Conservation (phyloP, 2,329 filamentous ascomycete genomes). For the Aspergillus chevalieri region DNA sequence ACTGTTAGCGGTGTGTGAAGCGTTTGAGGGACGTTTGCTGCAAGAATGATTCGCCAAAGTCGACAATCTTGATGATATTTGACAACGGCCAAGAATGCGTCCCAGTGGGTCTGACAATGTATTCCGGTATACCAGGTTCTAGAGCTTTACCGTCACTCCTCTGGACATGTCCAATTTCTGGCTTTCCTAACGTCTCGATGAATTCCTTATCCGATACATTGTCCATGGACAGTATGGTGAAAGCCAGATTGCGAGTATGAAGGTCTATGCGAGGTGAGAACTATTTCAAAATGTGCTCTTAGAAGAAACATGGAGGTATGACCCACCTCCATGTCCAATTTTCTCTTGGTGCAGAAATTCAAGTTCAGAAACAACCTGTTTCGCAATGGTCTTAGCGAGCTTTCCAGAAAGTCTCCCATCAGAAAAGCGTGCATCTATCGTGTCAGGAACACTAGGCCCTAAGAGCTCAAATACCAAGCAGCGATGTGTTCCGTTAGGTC, state of each 20-base stretch:
- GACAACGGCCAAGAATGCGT: constrained; percentile 9
- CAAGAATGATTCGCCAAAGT: constrained; percentile 36
- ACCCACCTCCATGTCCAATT: constrained; percentile 36
- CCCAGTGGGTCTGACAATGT: constrained; percentile 17
- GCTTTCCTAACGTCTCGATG: constrained; percentile 17
- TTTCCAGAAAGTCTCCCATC: constrained; percentile 33
- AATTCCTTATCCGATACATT: constrained; percentile 13
- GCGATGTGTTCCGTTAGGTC: constrained; percentile 42
- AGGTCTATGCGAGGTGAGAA: constrained; percentile 19
- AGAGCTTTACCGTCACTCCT: constrained; percentile 18
- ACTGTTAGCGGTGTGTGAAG: constrained; percentile 31
- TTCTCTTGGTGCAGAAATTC: constrained; percentile 33
- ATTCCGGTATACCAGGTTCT: constrained; percentile 16
- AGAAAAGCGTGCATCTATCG: constrained; percentile 29
- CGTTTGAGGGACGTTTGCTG: constrained; percentile 14
- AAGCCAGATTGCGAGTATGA: constrained; percentile 24
- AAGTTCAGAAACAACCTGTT: constrained; percentile 35
- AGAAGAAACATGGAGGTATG: constrained; percentile 1
- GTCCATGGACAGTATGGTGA: constrained; percentile 13
- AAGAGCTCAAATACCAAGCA: constrained; percentile 41
- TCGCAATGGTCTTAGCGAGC: constrained; percentile 39
- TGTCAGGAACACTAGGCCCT: constrained; percentile 34
- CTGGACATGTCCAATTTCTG: constrained; percentile 18
- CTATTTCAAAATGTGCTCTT: constrained; percentile 1
- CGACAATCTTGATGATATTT: constrained; percentile 26